Percentiles rank a stretch among this genome's conserved stretches.
These are phyloP conservation scores for Phytophthora pisi DNA, from an alignment of 352 stramenopile genomes.

Conservation along the genomic window DNA sequence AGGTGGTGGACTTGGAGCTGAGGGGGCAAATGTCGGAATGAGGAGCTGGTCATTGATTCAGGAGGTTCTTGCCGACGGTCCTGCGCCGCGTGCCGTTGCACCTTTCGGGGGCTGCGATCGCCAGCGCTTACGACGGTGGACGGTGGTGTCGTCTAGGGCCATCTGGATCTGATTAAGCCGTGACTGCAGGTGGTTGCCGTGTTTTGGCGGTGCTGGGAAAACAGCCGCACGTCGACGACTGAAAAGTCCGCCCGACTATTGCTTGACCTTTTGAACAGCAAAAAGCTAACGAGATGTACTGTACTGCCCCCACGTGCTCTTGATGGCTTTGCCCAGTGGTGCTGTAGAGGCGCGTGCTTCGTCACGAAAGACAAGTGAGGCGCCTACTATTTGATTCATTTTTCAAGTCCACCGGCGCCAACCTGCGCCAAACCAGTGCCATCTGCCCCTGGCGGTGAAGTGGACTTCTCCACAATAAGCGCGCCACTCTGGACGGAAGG, in stretches of 20 bases:
- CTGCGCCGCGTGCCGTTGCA: conserved; percentile 6
- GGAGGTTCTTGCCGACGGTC: conserved; percentile 14
- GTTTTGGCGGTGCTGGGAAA: conserved; percentile 10
- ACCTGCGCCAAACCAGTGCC: conserved; percentile 7
- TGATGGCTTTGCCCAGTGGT: conserved; percentile 2
- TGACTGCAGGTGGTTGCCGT: conserved; percentile 16
- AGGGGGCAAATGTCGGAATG: conserved; percentile 36
- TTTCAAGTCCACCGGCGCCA: conserved; percentile 5
- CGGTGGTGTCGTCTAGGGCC: conserved; percentile 1
- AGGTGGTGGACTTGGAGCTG: conserved; percentile 10
- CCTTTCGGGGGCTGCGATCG: conserved; percentile 4
- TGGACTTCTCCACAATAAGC: neutral
- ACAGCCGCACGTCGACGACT: conserved; percentile 28
- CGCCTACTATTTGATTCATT: conserved; percentile 3
- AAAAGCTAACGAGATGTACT: conserved; percentile 30
- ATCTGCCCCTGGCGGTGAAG: conserved; percentile 2
- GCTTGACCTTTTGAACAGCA: conserved; percentile 7
- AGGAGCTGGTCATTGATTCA: conserved; percentile 1
- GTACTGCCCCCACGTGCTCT: neutral
- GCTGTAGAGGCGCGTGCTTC: conserved; percentile 8
- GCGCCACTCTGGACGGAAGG: conserved; percentile 11
- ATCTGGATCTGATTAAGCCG: conserved; percentile 13
- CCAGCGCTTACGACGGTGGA: conserved; percentile 14
- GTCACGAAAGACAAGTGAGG: conserved; percentile 13
- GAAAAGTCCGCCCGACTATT: conserved; percentile 17